Evolutionary conservation across 2,329 filamentous ascomycete species (phyloP).

Genomic region (Colletotrichum sp.): DNA sequence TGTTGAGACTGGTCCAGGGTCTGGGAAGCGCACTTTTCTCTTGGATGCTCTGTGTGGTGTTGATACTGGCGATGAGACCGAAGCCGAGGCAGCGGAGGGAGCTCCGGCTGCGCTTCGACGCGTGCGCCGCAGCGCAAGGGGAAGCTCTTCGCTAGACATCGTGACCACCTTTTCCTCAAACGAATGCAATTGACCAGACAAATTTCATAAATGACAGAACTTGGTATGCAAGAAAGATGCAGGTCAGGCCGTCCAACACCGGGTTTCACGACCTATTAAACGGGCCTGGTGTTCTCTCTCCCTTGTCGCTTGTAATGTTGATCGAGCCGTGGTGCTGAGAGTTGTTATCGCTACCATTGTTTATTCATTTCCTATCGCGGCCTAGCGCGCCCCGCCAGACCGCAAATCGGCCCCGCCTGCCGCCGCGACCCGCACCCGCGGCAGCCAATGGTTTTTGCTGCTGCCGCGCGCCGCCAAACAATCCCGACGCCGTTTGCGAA

Average conservation of each 20-base stretch:
- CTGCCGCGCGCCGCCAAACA: slow-evolving; percentile 12
- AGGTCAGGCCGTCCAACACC: neutral
- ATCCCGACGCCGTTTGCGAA: neutral
- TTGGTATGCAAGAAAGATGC: neutral
- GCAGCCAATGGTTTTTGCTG: slow-evolving; percentile 3
- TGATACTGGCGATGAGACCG: slow-evolving; percentile 18
- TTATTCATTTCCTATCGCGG: slow-evolving; percentile 50
- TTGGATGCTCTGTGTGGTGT: slow-evolving; percentile 29
- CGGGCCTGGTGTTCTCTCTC: neutral
- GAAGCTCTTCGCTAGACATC: slow-evolving; percentile 49
- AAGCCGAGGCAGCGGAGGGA: neutral
- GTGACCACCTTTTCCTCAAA: neutral
- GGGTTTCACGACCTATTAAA: neutral
- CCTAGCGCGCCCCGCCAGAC: slow-evolving; percentile 32
- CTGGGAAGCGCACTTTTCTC: slow-evolving; percentile 64
- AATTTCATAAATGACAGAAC: neutral
- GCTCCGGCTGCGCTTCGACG: slow-evolving; percentile 42
- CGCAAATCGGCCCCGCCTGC: neutral
- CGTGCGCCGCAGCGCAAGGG: slow-evolving; percentile 60
- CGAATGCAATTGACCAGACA: neutral
- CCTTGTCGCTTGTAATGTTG: neutral
- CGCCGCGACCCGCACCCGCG: neutral
- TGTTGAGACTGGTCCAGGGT: slow-evolving; percentile 48
- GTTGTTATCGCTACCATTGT: slow-evolving; percentile 36
- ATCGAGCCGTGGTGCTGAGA: neutral